These are phyloP conservation scores for Alternaria alternata DNA, from an alignment of 2,329 filamentous ascomycete genomes.

Conservation along the genomic window DNA sequence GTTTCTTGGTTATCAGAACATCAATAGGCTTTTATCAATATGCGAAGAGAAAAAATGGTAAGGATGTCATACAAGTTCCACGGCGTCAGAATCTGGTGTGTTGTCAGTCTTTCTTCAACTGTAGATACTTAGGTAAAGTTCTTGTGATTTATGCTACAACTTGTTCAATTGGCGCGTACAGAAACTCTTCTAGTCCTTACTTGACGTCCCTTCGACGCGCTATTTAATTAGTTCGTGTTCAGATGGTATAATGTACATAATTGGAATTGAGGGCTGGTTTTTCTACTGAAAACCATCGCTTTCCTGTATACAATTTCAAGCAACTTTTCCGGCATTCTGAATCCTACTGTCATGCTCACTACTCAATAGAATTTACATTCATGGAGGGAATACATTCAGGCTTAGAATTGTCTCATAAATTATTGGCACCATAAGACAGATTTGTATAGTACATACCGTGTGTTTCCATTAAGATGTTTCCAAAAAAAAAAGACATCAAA, in stretches of 20 bases:
- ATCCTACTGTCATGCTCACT: too few species aligned
- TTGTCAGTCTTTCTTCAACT: background rate
- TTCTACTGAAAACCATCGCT: background rate
- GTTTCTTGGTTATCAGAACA: background rate
- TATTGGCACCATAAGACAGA: too few species aligned
- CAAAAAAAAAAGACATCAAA: too few species aligned
- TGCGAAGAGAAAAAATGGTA: background rate
- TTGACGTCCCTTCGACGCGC: background rate
- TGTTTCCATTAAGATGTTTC: too few species aligned
- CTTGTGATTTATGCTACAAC: background rate
- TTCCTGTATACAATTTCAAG: background rate
- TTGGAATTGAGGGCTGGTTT: background rate
- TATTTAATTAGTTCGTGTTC: background rate
- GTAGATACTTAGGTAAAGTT: background rate
- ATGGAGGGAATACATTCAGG: too few species aligned
- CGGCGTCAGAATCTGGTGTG: background rate
- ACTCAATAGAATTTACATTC: too few species aligned
- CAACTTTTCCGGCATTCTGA: too few species aligned
- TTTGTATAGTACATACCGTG: too few species aligned
- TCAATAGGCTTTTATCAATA: background rate
- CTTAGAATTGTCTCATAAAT: too few species aligned
- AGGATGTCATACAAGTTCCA: background rate
- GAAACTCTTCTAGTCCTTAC: background rate
- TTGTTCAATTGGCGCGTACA: background rate
- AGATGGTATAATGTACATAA: background rate